These are phyloP conservation scores for Acanthochlamys bracteata DNA, from an alignment of 106 monocot species.

Conservation along the genomic window DNA sequence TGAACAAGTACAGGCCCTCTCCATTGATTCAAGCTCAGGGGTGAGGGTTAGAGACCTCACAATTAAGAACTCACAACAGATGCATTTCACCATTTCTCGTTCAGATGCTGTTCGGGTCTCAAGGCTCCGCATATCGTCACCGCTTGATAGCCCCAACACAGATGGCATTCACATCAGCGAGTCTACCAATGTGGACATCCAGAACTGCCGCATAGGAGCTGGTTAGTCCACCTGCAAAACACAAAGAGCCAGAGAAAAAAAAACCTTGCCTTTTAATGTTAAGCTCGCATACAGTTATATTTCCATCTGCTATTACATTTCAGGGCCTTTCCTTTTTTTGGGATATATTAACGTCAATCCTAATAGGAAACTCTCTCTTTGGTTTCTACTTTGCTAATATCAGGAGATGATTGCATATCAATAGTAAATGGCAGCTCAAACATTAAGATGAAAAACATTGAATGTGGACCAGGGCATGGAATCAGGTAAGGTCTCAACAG, in stretches of 20 bases:
- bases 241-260: not conserved
- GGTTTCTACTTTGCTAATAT: not conserved
- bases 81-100: conserved; percentile 54
- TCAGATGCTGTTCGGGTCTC: conserved; percentile 37
- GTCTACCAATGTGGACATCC: conserved; percentile 51
- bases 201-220: conserved; percentile 66
- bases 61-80: conserved; percentile 79
- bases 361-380: too few relatives aligned
- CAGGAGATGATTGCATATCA: conserved; percentile 95
- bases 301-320: too few relatives aligned
- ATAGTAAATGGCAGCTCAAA: conserved; percentile 77
- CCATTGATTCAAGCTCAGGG: conserved; percentile 61
- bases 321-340: too few relatives aligned
- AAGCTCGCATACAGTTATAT: too few relatives aligned
- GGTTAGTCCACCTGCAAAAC: conserved; percentile 24
- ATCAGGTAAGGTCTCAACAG: conserved; percentile 92
- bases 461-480: conserved; percentile 96
- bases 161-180: conserved; percentile 86
- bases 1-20: conserved; percentile 44
- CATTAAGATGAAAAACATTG: conserved; percentile 90
- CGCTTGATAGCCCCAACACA: conserved; percentile 81
- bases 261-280: conserved; percentile 1
- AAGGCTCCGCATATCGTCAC: conserved; percentile 42
- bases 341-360: too few relatives aligned
- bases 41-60: conserved; percentile 52